Base-by-base conservation (phyloP, 2,329 filamentous ascomycete species). In the Arthrobotrys sinensis region DNA sequence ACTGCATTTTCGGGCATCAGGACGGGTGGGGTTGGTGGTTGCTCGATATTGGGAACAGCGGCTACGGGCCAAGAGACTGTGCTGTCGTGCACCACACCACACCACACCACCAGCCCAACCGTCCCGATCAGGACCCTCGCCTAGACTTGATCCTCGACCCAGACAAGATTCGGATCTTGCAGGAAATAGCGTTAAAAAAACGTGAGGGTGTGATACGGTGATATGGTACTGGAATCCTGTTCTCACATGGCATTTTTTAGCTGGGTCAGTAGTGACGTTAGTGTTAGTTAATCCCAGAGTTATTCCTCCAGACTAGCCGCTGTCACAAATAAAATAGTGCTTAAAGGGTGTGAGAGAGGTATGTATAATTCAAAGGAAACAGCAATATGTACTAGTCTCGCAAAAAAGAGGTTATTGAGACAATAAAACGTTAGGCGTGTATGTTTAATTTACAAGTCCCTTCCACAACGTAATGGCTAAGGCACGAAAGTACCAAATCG, bases 401-500 rank as follows among this genome's bases (percentile, higher is more conserved):
- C 16, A 62, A 67, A 28, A 72, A 36, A 11, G 36, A 24, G 60
- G 60, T 32, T 66, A 38, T 45, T 55, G 48, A 55, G 72, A 76
- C 55, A 55, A 55, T 38, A 65, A 66, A 75, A 63, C 34, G 36
- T 66, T 40, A 57, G 48, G 45, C 32, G 62, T 40, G 34, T 38
- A 38, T 38, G 38, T 46, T 67, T 76, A 70, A 57, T 76, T 76
- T 76, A 76, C 72, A 76, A 40, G 60, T 73, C 69, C 69, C 34
- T 50, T 60, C 36, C 34, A 28, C 34, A 57, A 16, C 62, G 40
- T 21, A 43, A 55, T 67, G 64, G 48, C n/a, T 12, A 67, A 32
- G 6, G 12, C 19, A 24, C 36, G 34, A 57, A 19, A 53, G 28
- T 32, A 69, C 45, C 16, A 14, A 48, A 45, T 21, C 11, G 34